These are phyloP conservation scores for Pistacia atlantica DNA, from an alignment of 345 rosid genomes.

Conservation along the genomic window DNA sequence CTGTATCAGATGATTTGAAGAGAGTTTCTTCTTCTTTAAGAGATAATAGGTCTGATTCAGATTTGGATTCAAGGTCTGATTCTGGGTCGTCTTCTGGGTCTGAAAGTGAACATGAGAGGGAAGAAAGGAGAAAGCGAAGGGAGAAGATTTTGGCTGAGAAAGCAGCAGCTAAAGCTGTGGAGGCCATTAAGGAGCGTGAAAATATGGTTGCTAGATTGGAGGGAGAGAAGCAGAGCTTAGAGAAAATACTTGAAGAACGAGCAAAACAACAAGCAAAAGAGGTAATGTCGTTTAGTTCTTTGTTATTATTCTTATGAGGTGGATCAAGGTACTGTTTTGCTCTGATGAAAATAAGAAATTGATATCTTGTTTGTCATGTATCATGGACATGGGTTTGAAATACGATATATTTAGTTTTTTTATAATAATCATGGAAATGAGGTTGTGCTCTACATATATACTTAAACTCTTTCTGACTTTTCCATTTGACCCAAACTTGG, in stretches of 20 bases:
- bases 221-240: conserved; percentile 94
- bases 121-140: conserved; percentile 67
- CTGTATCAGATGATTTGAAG: conserved; percentile 47
- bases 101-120: conserved; percentile 79
- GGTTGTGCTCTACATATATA: too few relatives aligned
- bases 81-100: conserved; percentile 80
- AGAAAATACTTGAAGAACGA: conserved; percentile 89
- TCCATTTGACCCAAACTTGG: not conserved
- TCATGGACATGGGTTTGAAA: not conserved
- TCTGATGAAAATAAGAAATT: not conserved
- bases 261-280: conserved; percentile 94
- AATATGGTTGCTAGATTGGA: conserved; percentile 85
- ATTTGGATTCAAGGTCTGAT: conserved; percentile 58
- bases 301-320: conserved; percentile 7
- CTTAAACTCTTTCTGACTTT: not conserved
- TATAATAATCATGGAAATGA: not conserved
- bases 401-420: not conserved
- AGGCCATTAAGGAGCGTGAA: conserved; percentile 79
- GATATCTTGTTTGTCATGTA: not conserved
- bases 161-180: conserved; percentile 77
- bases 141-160: conserved; percentile 75
- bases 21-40: conserved; percentile 34
- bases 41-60: conserved; percentile 56
- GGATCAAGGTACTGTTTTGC: conserved; percentile 1
- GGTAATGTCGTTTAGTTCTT: conserved; percentile 43